These are phyloP conservation scores for Boletus sp. DNA, from an alignment of 1,284 basidiomycete species.

Conservation along the genomic window DNA sequence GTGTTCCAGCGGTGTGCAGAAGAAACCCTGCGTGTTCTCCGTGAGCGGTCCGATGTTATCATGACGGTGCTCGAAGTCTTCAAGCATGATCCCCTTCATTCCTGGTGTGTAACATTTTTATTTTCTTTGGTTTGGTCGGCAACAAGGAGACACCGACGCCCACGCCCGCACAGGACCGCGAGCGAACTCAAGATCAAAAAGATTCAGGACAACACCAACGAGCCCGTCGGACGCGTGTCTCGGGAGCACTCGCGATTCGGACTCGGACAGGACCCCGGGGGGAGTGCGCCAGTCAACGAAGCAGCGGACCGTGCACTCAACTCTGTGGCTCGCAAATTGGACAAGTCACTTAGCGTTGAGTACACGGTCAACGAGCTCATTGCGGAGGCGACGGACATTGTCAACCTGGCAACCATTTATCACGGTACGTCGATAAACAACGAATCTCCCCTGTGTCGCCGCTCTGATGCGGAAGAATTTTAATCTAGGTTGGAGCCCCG, in stretches of 20 bases:
- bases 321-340: constrained; percentile 77
- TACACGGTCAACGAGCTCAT: constrained; percentile 93
- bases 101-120: constrained; percentile 57
- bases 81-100: constrained; percentile 93
- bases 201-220: constrained; percentile 42
- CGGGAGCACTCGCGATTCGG: constrained; percentile 27
- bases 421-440: constrained; percentile 45
- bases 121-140: background rate
- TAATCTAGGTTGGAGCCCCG: constrained; percentile 36
- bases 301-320: constrained; percentile 86
- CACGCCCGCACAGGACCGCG: constrained; percentile 56
- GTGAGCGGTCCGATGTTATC: constrained; percentile 82
- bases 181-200: constrained; percentile 68
- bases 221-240: constrained; percentile 17
- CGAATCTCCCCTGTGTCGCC: background rate
- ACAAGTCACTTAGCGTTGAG: constrained; percentile 83
- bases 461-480: constrained; percentile 8
- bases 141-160: background rate
- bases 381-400: constrained; percentile 78
- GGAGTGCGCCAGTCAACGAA: constrained; percentile 69
- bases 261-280: constrained; percentile 53
- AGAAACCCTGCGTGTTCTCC: constrained; percentile 87
- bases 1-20: constrained; percentile 95
- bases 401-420: constrained; percentile 79
- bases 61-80: constrained; percentile 96